Evolutionary conservation across 2,329 filamentous ascomycete species (phyloP).

Genomic region (Diaporthe amygdali): DNA sequence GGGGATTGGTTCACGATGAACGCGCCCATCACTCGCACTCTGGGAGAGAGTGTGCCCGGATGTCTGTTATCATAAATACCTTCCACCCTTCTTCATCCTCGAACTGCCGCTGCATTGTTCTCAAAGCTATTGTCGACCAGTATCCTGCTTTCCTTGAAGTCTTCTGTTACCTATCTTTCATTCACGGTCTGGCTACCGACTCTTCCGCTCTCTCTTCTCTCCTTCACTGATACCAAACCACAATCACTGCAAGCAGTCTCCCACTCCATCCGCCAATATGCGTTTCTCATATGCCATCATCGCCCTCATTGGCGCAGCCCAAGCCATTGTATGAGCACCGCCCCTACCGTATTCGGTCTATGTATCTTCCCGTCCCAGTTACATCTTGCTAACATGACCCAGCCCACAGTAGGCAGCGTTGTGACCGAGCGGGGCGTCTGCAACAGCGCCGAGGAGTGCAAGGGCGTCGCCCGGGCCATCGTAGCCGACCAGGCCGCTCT

Average conservation of each 20-base stretch:
- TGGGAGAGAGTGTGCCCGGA: background rate
- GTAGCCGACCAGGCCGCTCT: background rate
- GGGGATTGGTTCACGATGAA: background rate
- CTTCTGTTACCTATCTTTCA: background rate
- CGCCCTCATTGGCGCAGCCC: slow-evolving; percentile 15
- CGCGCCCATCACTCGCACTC: background rate
- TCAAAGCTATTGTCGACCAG: background rate
- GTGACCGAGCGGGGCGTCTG: background rate
- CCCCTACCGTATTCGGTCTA: background rate
- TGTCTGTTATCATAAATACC: background rate
- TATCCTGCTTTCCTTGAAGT: background rate
- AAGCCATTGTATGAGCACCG: slow-evolving; percentile 8
- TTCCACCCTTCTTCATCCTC: background rate
- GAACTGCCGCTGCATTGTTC: background rate
- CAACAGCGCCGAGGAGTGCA: background rate
- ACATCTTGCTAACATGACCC: background rate
- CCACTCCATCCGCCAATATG: slow-evolving; percentile 10
- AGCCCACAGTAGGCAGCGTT: background rate
- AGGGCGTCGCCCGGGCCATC: background rate
- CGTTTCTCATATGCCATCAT: slow-evolving; percentile 19
- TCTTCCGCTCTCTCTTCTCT: slow-evolving; percentile 1
- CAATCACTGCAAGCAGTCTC: background rate
- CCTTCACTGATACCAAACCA: background rate
- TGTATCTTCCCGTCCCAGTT: background rate
- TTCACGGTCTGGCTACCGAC: slow-evolving; percentile 9